Conservation (phyloP, 345 rosid species). For the Linum tenue region DNA sequence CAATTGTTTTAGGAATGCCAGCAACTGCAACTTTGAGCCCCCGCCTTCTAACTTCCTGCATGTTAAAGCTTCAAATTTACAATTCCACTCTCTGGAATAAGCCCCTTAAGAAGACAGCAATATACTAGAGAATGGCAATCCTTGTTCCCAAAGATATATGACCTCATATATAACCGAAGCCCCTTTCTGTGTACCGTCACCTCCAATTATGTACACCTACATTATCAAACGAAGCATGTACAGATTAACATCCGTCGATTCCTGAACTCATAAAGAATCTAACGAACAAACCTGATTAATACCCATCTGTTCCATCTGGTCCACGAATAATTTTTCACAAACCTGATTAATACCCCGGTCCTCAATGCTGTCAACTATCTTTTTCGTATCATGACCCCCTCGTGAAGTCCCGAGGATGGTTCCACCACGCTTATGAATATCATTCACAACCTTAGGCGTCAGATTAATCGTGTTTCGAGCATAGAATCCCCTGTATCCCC, state of each 20-base stretch:
- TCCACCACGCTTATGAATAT: slow-evolving; percentile 91
- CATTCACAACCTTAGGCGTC: slow-evolving; percentile 64
- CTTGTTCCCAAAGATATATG: not conserved
- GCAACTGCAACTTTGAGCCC: slow-evolving; percentile 71
- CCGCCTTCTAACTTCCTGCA: slow-evolving; percentile 52
- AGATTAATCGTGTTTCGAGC: slow-evolving; percentile 60
- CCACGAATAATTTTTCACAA: slow-evolving; percentile 5
- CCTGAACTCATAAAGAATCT: not conserved
- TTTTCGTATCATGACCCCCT: slow-evolving; percentile 76
- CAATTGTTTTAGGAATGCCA: slow-evolving; percentile 73
- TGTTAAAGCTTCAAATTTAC: not conserved
- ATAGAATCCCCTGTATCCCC: slow-evolving; percentile 90
- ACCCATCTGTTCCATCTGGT: not conserved
- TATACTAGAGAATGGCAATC: not conserved
- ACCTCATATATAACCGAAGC: slow-evolving; percentile 64
- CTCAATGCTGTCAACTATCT: slow-evolving; percentile 93
- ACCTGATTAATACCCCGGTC: slow-evolving; percentile 96
- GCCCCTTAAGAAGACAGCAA: not conserved
- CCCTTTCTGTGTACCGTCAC: slow-evolving; percentile 76
- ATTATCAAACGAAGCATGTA: not conserved
- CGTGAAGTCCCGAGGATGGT: slow-evolving; percentile 78
- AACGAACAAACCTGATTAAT: not conserved
- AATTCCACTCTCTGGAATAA: not conserved
- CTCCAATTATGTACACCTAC: slow-evolving; percentile 75
- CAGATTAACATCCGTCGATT: not conserved